Evolutionary conservation across 164 flowering plant genomes (phyloP).

Genomic region (Macadamia integrifolia): DNA sequence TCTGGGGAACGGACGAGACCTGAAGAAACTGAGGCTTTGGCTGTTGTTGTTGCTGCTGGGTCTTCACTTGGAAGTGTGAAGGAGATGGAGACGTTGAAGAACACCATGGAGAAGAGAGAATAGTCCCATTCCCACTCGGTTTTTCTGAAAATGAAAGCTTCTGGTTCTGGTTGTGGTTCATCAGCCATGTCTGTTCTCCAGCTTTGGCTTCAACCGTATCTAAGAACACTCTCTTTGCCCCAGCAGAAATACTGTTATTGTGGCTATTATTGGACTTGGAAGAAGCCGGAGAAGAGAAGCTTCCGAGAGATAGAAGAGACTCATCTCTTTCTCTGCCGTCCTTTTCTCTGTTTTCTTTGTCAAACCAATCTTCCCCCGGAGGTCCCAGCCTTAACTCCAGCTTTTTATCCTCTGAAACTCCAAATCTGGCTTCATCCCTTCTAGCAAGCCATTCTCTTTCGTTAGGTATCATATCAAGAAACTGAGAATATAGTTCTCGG

Average conservation of each 20-base stretch:
- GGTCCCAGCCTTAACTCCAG: constrained; percentile 84
- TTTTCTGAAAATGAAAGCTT: constrained; percentile 14
- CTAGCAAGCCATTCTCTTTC: constrained; percentile 39
- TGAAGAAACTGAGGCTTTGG: constrained; percentile 28
- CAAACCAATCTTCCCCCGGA: constrained; percentile 52
- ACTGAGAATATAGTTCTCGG: constrained; percentile 35
- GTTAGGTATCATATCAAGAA: constrained; percentile 52
- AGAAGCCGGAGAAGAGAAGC: constrained; percentile 19
- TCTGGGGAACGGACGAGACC: constrained; percentile 19
- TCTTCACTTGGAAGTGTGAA: constrained; percentile 13
- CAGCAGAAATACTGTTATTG: constrained; percentile 11
- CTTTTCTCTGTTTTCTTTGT: constrained; percentile 3
- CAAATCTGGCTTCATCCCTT: constrained; percentile 23
- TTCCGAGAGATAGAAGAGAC: constrained; percentile 36
- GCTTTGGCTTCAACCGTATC: constrained; percentile 12
- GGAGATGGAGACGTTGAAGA: constrained; percentile 20
- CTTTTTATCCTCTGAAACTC: constrained; percentile 52
- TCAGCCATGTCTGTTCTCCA: constrained; percentile 3
- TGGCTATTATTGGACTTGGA: constrained; percentile 3
- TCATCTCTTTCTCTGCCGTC: constrained; percentile 21
- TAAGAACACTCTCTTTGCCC: constrained; percentile 18
- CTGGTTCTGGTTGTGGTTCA: constrained; percentile 17
- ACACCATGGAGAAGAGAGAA: constrained; percentile 14
- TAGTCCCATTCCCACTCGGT: background rate
- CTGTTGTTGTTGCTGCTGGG: constrained; percentile 26